Percentiles rank a stretch among this genome's conserved stretches.
phyloP scores from a whole-genome alignment of 495 filamentous ascomycete genomes.

The Aspergillus olivimuriae region DNA sequence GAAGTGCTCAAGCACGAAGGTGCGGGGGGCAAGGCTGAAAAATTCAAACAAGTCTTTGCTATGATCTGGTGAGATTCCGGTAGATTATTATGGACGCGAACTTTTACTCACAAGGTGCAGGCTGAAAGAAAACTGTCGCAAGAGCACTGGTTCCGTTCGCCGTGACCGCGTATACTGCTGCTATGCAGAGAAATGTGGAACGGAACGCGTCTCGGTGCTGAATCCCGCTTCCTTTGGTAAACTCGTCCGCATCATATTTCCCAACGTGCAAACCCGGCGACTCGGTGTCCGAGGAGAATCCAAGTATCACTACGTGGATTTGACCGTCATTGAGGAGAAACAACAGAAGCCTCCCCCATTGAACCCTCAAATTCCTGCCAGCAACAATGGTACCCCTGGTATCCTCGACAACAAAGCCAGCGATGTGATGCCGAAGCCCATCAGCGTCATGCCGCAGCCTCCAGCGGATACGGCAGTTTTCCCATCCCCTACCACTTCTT shows the following conservation, averaged over 20 bases:
- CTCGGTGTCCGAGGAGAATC: conserved; percentile 93
- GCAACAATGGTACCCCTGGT: conserved; percentile 10
- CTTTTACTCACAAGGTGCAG: conserved; percentile 39
- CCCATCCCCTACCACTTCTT: conserved; percentile 51
- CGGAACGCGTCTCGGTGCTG: conserved; percentile 82
- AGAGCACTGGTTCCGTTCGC: conserved; percentile 77
- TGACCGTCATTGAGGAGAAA: conserved; percentile 57
- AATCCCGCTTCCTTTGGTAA: conserved; percentile 98
- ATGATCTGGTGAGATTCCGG: conserved; percentile 81
- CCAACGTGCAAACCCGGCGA: conserved; percentile 83
- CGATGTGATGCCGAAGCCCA: conserved; percentile 12
- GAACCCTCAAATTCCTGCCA: conserved; percentile 21
- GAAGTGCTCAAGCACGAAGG: conserved; percentile 70
- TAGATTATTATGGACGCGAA: background rate
- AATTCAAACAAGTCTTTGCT: conserved; percentile 93
- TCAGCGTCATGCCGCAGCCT: conserved; percentile 41
- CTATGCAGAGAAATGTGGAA: conserved; percentile 85
- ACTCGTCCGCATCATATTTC: conserved; percentile 91
- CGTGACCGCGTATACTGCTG: conserved; percentile 88
- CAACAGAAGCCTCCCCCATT: conserved; percentile 30
- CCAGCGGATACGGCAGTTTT: conserved; percentile 62
- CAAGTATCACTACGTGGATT: conserved; percentile 96
- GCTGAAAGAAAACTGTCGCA: conserved; percentile 76
- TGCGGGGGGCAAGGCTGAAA: conserved; percentile 71
- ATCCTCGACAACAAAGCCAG: conserved; percentile 14